These are phyloP conservation scores for Penicillium italicum DNA, from an alignment of 2,329 filamentous ascomycete species.

Conservation along the genomic window DNA sequence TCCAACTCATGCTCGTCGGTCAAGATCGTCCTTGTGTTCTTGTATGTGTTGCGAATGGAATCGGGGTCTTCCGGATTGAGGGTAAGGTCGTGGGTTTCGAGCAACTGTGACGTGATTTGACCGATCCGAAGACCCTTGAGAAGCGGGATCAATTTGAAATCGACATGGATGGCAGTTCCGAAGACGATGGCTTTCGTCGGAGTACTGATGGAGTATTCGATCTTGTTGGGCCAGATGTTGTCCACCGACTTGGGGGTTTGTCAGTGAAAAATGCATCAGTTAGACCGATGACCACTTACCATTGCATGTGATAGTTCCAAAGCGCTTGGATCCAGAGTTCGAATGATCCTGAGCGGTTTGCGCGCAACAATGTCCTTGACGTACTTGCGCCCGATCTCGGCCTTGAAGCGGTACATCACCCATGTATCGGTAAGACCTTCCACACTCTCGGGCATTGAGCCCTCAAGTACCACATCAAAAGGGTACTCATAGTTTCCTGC, in stretches of 20 bases:
- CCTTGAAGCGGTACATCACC: slow-evolving; percentile 87
- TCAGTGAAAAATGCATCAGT: slow-evolving; percentile 13
- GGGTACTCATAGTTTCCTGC: slow-evolving; percentile 82
- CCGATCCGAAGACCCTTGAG: slow-evolving; percentile 84
- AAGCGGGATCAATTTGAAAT: slow-evolving; percentile 83
- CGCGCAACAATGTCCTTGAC: slow-evolving; percentile 79
- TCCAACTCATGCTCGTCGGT: slow-evolving; percentile 68
- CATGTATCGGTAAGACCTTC: slow-evolving; percentile 84
- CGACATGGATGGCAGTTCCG: slow-evolving; percentile 76
- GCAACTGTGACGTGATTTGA: slow-evolving; percentile 73
- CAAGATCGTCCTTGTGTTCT: slow-evolving; percentile 61
- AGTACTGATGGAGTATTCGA: slow-evolving; percentile 90
- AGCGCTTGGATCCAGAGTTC: slow-evolving; percentile 71
- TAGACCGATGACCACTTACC: slow-evolving; percentile 44
- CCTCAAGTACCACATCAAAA: slow-evolving; percentile 70
- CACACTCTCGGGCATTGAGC: slow-evolving; percentile 72
- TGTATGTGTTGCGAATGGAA: slow-evolving; percentile 49
- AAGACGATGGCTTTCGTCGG: slow-evolving; percentile 94
- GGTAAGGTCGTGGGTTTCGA: slow-evolving; percentile 72
- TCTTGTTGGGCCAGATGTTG: slow-evolving; percentile 96
- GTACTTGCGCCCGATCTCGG: slow-evolving; percentile 84
- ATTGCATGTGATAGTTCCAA: slow-evolving; percentile 81
- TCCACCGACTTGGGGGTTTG: slow-evolving; percentile 63
- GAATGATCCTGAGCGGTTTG: slow-evolving; percentile 73
- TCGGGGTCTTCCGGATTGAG: slow-evolving; percentile 47